phyloP scores from a whole-genome alignment of 495 filamentous ascomycete species.

The Patellaria atrata region DNA sequence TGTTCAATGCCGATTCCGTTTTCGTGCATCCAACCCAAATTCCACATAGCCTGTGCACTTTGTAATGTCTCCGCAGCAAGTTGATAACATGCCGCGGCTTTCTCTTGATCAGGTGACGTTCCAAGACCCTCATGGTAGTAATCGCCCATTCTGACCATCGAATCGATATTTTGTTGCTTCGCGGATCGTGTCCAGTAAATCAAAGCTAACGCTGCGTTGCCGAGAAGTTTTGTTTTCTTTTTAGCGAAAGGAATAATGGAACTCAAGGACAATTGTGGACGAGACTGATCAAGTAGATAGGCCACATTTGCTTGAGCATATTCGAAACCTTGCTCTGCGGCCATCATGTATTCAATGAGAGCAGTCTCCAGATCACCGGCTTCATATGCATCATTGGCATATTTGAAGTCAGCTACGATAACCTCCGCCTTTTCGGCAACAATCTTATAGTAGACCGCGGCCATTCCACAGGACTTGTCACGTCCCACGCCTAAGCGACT shows the following conservation, averaged over 20 bases:
- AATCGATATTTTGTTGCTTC: constrained; percentile 86
- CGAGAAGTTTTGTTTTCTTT: constrained; percentile 32
- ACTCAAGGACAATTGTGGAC: constrained; percentile 43
- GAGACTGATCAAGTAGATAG: constrained; percentile 72
- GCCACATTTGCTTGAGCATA: constrained; percentile 87
- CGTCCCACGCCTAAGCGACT: constrained; percentile 66
- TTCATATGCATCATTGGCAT: constrained; percentile 75
- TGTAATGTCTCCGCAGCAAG: constrained; percentile 80
- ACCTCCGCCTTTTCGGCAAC: constrained; percentile 82
- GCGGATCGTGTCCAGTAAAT: constrained; percentile 95
- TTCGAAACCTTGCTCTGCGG: constrained; percentile 94
- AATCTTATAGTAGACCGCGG: constrained; percentile 84
- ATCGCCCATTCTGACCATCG: constrained; percentile 94
- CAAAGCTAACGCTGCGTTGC: constrained; percentile 63
- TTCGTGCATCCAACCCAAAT: constrained; percentile 99
- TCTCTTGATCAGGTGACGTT: constrained; percentile 54
- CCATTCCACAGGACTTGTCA: constrained; percentile 65
- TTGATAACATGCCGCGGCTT: constrained; percentile 84
- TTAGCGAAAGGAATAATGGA: constrained; percentile 22
- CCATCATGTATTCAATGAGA: constrained; percentile 73
- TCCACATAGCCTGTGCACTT: constrained; percentile 91
- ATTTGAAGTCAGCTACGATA: constrained; percentile 68
- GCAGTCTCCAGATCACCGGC: constrained; percentile 76
- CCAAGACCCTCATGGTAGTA: constrained; percentile 81
- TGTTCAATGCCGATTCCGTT: constrained; percentile 87